Percentiles rank a stretch among this genome's conserved stretches.
Conservation (phyloP, 352 stramenopile genomes). For the Phytophthora uliginosa region DNA sequence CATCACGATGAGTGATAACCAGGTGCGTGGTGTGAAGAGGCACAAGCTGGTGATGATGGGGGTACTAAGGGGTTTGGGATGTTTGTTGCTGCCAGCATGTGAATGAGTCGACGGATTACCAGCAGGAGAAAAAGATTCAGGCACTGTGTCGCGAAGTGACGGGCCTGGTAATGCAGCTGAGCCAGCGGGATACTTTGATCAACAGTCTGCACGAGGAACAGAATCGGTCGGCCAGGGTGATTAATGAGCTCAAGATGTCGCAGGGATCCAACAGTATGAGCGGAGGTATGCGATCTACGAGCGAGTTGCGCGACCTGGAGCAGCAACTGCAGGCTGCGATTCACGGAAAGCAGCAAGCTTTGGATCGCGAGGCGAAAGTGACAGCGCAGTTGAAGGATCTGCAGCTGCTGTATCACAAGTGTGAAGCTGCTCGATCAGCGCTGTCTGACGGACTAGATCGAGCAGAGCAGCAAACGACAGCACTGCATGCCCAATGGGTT, state of each 20-base stretch:
- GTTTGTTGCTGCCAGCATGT: constrained; percentile 22
- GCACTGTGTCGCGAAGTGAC: constrained; percentile 70
- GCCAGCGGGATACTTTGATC: constrained; percentile 67
- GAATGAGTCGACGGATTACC: constrained; percentile 43
- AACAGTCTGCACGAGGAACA: constrained; percentile 64
- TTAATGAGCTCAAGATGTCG: constrained; percentile 60
- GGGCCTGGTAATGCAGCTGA: constrained; percentile 61
- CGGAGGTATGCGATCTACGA: constrained; percentile 31
- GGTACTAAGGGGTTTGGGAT: constrained; percentile 15
- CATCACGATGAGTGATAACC: constrained; percentile 53
- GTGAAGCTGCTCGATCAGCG: constrained; percentile 49
- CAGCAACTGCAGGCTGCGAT: constrained; percentile 43
- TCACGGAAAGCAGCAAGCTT: constrained; percentile 38
- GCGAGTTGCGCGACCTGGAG: constrained; percentile 38
- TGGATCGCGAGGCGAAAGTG: constrained; percentile 33
- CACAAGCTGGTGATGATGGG: neutral
- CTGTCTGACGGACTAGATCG: constrained; percentile 56
- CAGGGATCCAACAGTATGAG: constrained; percentile 39
- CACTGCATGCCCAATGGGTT: constrained; percentile 66
- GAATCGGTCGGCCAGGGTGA: constrained; percentile 47
- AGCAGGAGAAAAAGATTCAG: constrained; percentile 63
- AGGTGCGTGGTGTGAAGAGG: constrained; percentile 31
- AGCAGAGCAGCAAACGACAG: constrained; percentile 63
- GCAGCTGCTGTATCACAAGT: constrained; percentile 54
- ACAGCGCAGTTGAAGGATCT: constrained; percentile 45